Base-by-base conservation (phyloP, 1,284 basidiomycete species). In the Fistulinella cinereoalba region DNA sequence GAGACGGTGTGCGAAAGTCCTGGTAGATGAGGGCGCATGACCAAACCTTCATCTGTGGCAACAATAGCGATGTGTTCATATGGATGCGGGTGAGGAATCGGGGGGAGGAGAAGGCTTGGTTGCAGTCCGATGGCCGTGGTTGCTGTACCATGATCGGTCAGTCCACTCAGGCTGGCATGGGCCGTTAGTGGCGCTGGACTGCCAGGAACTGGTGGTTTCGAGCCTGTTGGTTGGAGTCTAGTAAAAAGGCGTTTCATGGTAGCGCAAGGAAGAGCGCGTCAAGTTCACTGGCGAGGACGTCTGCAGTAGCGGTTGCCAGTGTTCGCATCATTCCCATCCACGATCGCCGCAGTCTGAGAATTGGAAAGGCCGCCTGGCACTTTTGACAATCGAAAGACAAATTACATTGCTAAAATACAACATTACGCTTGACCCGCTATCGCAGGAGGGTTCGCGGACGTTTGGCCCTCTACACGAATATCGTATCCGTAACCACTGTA, bases 401-500 rank as follows among this genome's bases (percentile, higher is more conserved):
- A 44, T 44, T 43, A 51, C 51, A 53, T 46, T 47, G 24, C 43
- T 37, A 47, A 19, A 37, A 41, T 56, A 61, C 47, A 54, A 43
- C 46, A 50, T 49, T 43, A 67, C 31, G 51, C 55, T 40, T 47
- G 53, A 23, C 51, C 49, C n/a, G 44, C 49, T 32, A 52, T 46
- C n/a, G 28, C 49, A 37, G 56, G 56, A 6, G 49, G 43, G 47
- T 64, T 52, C 34, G 53, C 32, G 22, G 56, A 52, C 7, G 49
- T 66, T 37, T 56, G 61, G 38, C 65, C 61, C 44, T 60, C 51
- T 4, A 79, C 74, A 45, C 88, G 85, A 49, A 84, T 57, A 44
- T 85, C 83, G 57, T 91, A 92, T 19, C 85, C 88, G 67, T 91
- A 92, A 25, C 83, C 85, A 21, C 91, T 85, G 70, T 90, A 90